Base-by-base conservation (phyloP, 495 filamentous ascomycete genomes). In the Opeltia flavorubescens region DNA sequence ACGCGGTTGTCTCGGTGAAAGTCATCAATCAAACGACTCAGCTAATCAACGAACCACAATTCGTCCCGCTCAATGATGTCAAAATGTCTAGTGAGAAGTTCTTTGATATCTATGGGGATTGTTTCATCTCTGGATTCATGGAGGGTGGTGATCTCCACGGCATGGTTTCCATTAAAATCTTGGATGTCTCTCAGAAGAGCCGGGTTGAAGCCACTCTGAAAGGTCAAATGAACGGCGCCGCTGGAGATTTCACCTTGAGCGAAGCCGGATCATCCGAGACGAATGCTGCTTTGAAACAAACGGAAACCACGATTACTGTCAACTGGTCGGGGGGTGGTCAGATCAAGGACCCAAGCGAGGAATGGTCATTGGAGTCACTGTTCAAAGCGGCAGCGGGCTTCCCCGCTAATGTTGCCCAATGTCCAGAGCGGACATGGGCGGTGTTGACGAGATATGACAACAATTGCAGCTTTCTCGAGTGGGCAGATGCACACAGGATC, bases 101-200 rank as follows among this genome's bases (percentile, higher is more conserved):
- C 38, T 60, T 55, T 13, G 57, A 63, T 30, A 55, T 63, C 9
- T 63, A 59, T 13, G 62, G 62, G 13, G 61, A 64, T 31, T 56
- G 54, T 43, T 64, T 62, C 47, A 63, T 64, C 18, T 58, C 56
- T 4, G 61, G 60, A 25, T 64, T 62, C 39, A 51, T 57, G 13
- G 61, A 64, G 40, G 61, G 61, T n/a, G 61, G 61, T 18, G 59
- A 60, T 23, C 63, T 64, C 43, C 59, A 52, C 15, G 61, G 58
- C 4, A 55, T 64, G 13, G 55, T 64, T 29, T 58, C 56, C 17
- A 56, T 63, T 45, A 63, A 59, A 25, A 46, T 61, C 2, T 51
- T 33, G 31, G 61, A 62, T 44, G 63, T 60, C 47, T 55, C 49
- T 27, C 61, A 62, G 26, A 28, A 56, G 24, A 48, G 43, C 11